Evolutionary conservation across 768 basidiomycete species (phyloP).

Genomic region (Suillus decipiens): DNA sequence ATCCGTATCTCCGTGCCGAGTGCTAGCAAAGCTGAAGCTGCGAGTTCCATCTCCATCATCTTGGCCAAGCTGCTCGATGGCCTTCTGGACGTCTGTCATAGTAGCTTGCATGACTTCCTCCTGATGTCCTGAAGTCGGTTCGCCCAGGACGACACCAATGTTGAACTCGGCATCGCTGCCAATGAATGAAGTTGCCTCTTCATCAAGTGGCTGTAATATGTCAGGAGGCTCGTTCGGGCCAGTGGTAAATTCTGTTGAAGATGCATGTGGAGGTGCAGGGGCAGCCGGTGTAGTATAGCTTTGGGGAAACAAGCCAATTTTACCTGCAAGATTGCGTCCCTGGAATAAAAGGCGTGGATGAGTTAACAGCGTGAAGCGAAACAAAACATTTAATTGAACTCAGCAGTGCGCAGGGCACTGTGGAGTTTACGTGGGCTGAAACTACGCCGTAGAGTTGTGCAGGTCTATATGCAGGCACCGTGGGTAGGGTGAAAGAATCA

Average conservation of each 20-base stretch:
- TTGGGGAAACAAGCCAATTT: constrained; percentile 88
- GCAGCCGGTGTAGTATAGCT: constrained; percentile 76
- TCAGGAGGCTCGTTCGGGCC: constrained; percentile 21
- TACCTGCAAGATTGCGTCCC: constrained; percentile 83
- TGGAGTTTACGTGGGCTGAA: constrained; percentile 13
- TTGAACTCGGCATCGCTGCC: constrained; percentile 26
- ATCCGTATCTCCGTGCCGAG: constrained; percentile 53
- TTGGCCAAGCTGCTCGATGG: constrained; percentile 82
- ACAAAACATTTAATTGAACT: constrained; percentile 16
- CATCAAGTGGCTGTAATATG: constrained; percentile 45
- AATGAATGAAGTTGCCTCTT: constrained; percentile 44
- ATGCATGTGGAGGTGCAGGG: constrained; percentile 35
- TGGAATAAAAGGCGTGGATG: constrained; percentile 33
- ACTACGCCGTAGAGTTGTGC: constrained; percentile 13
- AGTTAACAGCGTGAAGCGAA: constrained; percentile 16
- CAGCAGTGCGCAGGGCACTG: constrained; percentile 26
- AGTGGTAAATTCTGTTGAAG: constrained; percentile 28
- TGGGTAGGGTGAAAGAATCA: constrained; percentile 13
- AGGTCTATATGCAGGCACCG: background rate
- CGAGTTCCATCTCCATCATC: constrained; percentile 57
- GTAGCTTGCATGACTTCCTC: constrained; percentile 82
- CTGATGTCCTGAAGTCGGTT: constrained; percentile 25
- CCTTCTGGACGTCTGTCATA: constrained; percentile 87
- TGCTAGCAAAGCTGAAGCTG: constrained; percentile 80
- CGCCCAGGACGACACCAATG: constrained; percentile 29